phyloP scores from a whole-genome alignment of 805 yeast species.

The Maudiozyma serrabonitensis region DNA sequence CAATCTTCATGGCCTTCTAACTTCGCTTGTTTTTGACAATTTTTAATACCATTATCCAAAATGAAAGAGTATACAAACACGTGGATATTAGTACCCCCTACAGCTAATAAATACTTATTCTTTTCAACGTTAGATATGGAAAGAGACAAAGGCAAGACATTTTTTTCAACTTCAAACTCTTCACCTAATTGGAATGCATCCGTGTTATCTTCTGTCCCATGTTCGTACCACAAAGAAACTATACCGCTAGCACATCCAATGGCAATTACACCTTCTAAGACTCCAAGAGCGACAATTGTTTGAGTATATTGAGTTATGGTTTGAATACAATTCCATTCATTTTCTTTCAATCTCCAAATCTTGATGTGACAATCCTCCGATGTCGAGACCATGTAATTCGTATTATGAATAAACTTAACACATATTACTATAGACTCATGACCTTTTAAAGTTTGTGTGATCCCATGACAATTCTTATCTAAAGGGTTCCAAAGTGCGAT shows the following conservation, averaged over 20 bases:
- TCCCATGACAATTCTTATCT: conserved; percentile 35
- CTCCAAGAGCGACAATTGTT: conserved; percentile 49
- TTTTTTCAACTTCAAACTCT: conserved; percentile 17
- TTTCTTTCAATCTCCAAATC: conserved; percentile 41
- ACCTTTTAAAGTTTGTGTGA: conserved; percentile 45
- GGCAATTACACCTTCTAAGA: conserved; percentile 34
- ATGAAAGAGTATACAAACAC: conserved; percentile 47
- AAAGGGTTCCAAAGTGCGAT: conserved; percentile 66
- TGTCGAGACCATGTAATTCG: conserved; percentile 44
- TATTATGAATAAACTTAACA: conserved; percentile 45
- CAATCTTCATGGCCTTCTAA: conserved; percentile 94
- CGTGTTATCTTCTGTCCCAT: conserved; percentile 9
- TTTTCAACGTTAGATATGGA: conserved; percentile 17
- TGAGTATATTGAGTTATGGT: conserved; percentile 35
- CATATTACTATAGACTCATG: conserved; percentile 58
- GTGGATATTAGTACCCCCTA: conserved; percentile 60
- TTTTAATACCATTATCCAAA: conserved; percentile 9
- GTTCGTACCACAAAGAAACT: conserved; percentile 42
- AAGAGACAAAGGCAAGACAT: conserved; percentile 22
- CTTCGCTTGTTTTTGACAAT: conserved; percentile 37
- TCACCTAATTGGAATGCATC: conserved; percentile 16
- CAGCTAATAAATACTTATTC: conserved; percentile 40
- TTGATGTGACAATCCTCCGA: conserved; percentile 57
- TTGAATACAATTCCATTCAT: conserved; percentile 17
- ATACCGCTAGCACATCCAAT: conserved; percentile 60